Evolutionary conservation across 2,329 filamentous ascomycete species (phyloP).

Genomic region (Zymoseptoria passerinii): DNA sequence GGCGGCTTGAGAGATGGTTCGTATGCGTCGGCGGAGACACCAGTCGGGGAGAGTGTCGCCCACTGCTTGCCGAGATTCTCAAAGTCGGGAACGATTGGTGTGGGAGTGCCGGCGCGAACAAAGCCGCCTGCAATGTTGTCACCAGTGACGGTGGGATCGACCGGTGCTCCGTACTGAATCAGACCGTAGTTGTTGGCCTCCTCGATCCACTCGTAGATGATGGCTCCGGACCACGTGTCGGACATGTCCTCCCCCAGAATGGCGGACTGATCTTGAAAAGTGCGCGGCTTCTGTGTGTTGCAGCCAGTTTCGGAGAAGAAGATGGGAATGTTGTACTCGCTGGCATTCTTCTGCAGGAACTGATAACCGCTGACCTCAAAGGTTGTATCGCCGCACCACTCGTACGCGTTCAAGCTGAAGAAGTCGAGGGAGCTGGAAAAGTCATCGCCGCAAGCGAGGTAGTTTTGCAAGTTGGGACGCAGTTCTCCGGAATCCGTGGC

Average conservation of each 20-base stretch:
- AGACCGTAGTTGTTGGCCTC: constrained; percentile 78
- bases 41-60: constrained; percentile 62
- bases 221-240: constrained; percentile 62
- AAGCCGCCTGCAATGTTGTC: constrained; percentile 55
- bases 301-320: constrained; percentile 88
- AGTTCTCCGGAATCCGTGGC: constrained; percentile 72
- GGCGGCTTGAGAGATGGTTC: constrained; percentile 53
- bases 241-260: constrained; percentile 71
- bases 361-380: constrained; percentile 56
- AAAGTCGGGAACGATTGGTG: constrained; percentile 67
- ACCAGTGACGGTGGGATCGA: constrained; percentile 36
- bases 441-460: constrained; percentile 70
- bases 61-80: constrained; percentile 67
- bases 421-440: constrained; percentile 66
- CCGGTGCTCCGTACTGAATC: constrained; percentile 61
- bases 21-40: constrained; percentile 60
- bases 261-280: constrained; percentile 63
- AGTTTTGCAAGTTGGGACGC: constrained; percentile 59
- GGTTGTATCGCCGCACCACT: constrained; percentile 20
- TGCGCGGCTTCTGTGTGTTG: constrained; percentile 54
- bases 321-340: constrained; percentile 69
- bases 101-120: constrained; percentile 63
- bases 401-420: constrained; percentile 66
- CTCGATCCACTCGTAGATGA: constrained; percentile 85
- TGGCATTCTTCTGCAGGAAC: constrained; percentile 57